phyloP scores from a whole-genome alignment of 2,329 filamentous ascomycete species.

The Fusarium fracticaudum region DNA sequence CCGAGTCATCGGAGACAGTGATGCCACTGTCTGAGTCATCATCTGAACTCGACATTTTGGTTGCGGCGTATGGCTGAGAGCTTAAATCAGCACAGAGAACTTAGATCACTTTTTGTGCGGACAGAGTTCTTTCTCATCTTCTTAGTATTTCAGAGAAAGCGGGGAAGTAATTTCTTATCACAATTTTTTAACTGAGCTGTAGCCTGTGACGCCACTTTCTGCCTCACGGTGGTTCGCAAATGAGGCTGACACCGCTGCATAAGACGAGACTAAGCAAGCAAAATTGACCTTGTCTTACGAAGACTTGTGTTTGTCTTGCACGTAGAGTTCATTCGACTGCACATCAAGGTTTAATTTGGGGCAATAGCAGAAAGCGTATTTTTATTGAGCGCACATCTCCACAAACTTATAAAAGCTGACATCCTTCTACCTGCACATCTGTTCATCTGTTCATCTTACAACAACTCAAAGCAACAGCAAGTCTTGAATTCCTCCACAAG shows the following conservation, averaged over 20 bases:
- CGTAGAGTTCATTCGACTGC: no score
- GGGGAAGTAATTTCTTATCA: neutral
- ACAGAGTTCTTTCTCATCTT: neutral
- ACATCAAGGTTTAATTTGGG: neutral
- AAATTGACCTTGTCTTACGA: no score
- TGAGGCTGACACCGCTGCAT: neutral
- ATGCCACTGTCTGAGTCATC: neutral
- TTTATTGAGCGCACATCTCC: neutral
- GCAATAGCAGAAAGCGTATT: no score
- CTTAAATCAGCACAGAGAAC: no score
- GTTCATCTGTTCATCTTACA: no score
- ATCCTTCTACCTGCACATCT: neutral
- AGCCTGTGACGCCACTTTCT: neutral
- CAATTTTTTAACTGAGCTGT: neutral
- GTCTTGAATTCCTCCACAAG: fast-evolving
- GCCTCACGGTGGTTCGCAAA: neutral
- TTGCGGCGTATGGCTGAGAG: neutral
- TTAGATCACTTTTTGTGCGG: no score
- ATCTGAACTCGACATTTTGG: neutral
- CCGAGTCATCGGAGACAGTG: neutral
- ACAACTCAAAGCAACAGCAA: no score
- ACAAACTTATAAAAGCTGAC: neutral
- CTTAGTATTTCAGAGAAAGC: fast-evolving
- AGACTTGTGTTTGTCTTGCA: no score
- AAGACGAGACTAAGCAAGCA: neutral